Conservation (phyloP, 345 rosid species). For the Salix exigua region DNA sequence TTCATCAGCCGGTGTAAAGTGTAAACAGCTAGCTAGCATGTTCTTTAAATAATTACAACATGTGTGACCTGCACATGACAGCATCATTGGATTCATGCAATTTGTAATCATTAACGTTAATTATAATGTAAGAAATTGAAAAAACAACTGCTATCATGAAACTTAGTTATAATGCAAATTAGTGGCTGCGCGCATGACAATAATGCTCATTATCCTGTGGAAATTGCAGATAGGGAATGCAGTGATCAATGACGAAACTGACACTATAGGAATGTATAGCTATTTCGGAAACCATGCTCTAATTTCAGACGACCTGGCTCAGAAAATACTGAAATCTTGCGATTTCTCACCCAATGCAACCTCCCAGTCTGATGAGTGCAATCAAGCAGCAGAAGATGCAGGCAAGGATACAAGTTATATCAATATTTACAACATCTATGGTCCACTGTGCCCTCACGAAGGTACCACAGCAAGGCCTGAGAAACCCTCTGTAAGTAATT, state of each 20-base stretch:
- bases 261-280: constrained; percentile 61
- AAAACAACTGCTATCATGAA: background rate
- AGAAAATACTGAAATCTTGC: constrained; percentile 37
- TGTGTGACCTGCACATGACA: background rate
- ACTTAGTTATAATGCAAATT: background rate
- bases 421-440: constrained; percentile 72
- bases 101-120: background rate
- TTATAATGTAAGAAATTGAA: background rate
- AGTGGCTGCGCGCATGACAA: background rate
- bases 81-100: background rate
- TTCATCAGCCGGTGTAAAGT: background rate
- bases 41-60: background rate
- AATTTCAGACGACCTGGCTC: constrained; percentile 39
- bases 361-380: constrained; percentile 35
- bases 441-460: constrained; percentile 52
- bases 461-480: constrained; percentile 54
- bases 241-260: constrained; percentile 69
- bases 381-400: constrained; percentile 23
- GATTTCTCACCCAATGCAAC: constrained; percentile 41
- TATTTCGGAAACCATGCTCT: constrained; percentile 59
- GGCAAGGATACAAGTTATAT: constrained; percentile 20
- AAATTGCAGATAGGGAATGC: constrained; percentile 75
- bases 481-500: constrained; percentile 36
- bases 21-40: background rate
- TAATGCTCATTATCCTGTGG: background rate